Evolutionary conservation across 2,329 filamentous ascomycete genomes (phyloP), one percentile per base, ranked within the genome.

Genomic region (Tolypocladium ophioglossoides): DNA sequence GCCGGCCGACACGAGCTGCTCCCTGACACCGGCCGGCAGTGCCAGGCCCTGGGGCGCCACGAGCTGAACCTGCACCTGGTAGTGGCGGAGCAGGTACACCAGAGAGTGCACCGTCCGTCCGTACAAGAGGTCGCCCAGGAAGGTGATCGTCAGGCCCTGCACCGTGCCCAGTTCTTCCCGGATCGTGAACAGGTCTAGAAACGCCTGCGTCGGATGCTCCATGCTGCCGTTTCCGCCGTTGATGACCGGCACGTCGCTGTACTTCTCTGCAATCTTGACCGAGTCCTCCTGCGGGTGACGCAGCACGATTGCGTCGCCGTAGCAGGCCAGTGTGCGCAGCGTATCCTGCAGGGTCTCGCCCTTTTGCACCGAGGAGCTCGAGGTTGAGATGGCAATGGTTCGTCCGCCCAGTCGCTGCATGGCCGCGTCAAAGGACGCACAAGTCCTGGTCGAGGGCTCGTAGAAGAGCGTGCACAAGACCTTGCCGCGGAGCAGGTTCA

Each of bases 131-230:
- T 99, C 94, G 64, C 94, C 94, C 47, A 90, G 80, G 71, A 99
- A 99, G 51, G 94, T 99, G 66, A 99, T 95, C 47, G 90, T 97
- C 59, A 99, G 78, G 52, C 92, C 92, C 67, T 92, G 91, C 54
- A 97, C 92, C 0, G 91, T 96, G 59, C 94, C 94, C 10, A 97
- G 80, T 72, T 99, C 94, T 73, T 99, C 94, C 62, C 94, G 89
- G 66, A 99, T 99, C 53, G 94, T 97, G 78, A 96, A 99, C 55
- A 99, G 85, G 66, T 99, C 94, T 24, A 99, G 78, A 80, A 99
- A 94, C 0, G 94, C 94, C 73, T 99, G 94, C 0, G 94, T 99
- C 0, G 94, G 94, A 73, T 99, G 94, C 75, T 99, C 94, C 64
- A 89, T 85, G 72, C 87, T 91, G 59, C 94, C 94, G 69, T 99